Percentiles rank a stretch among this genome's conserved stretches.
These are phyloP conservation scores for Haemoproteus tartakovskyi DNA, from an alignment of 169 alveolate species.

Conservation along the genomic window DNA sequence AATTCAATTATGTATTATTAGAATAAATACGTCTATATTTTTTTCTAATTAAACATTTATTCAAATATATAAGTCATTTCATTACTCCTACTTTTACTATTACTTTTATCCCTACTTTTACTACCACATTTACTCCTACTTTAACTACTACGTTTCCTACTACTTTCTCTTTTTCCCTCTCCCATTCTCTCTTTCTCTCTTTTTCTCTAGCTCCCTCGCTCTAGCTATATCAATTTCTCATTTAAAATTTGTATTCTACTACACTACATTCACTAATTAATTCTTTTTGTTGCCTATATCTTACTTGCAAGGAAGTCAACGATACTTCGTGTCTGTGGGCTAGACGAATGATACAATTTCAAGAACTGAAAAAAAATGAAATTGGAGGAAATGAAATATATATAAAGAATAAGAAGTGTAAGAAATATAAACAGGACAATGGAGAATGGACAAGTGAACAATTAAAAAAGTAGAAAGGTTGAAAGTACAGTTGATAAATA, in stretches of 20 bases:
- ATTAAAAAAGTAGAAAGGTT: not conserved
- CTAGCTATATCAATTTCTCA: too few species aligned
- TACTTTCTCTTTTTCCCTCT: not conserved
- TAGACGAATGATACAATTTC: conserved; percentile 46
- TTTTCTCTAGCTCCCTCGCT: too few species aligned
- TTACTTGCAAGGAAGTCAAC: conserved; percentile 55
- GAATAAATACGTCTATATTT: not conserved
- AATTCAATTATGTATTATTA: not conserved
- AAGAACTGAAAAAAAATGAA: conserved; percentile 21
- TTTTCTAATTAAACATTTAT: too few species aligned
- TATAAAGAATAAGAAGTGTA: too few species aligned
- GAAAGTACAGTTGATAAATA: too few species aligned
- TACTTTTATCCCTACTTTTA: too few species aligned
- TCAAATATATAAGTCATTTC: too few species aligned
- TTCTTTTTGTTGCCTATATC: too few species aligned
- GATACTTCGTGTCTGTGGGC: conserved; percentile 48
- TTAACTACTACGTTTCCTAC: not conserved
- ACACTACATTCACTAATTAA: too few species aligned
- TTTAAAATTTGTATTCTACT: too few species aligned
- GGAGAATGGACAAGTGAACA: not conserved
- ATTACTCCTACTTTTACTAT: too few species aligned
- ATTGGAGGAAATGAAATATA: not conserved
- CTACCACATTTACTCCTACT: not conserved
- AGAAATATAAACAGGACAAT: not conserved
- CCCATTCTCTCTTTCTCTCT: not conserved